Evolutionary conservation across 768 basidiomycete genomes (phyloP).

Genomic region (Auriscalpium microsporum): DNA sequence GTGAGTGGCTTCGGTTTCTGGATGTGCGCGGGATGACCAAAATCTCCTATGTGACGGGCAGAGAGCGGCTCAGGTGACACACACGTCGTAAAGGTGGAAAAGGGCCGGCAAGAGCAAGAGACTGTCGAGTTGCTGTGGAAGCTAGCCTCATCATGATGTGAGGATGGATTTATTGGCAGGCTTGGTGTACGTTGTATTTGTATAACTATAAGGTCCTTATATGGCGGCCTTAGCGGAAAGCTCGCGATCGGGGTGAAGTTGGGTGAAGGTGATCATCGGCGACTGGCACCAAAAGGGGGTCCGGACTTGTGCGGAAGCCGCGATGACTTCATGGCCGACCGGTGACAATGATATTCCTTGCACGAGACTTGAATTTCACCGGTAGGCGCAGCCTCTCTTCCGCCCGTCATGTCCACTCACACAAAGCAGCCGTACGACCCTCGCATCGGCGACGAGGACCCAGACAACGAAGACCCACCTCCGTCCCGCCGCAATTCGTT

Average conservation of each 20-base stretch:
- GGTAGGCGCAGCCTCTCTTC: neutral
- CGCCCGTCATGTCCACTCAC: neutral
- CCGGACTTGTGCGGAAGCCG: too few species aligned
- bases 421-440: constrained; percentile 14
- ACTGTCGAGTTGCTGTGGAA: constrained; percentile 9
- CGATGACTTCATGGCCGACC: too few species aligned
- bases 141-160: neutral
- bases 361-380: too few species aligned
- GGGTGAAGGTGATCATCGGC: too few species aligned
- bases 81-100: constrained; percentile 7
- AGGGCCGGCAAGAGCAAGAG: neutral
- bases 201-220: too few species aligned
- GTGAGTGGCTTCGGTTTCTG: constrained; percentile 33
- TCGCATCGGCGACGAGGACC: constrained; percentile 22
- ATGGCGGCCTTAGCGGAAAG: too few species aligned
- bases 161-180: too few species aligned
- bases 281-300: too few species aligned
- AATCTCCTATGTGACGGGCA: constrained; percentile 22
- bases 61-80: constrained; percentile 9
- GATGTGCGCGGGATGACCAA: neutral
- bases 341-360: too few species aligned
- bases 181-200: too few species aligned
- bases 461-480: constrained; percentile 3
- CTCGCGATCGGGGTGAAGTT: too few species aligned
- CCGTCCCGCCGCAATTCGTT: neutral